Percentiles rank a stretch among this genome's conserved stretches.
These are phyloP conservation scores for Barnettozyma wickerhamii DNA, from an alignment of 805 yeast species.

Conservation along the genomic window DNA sequence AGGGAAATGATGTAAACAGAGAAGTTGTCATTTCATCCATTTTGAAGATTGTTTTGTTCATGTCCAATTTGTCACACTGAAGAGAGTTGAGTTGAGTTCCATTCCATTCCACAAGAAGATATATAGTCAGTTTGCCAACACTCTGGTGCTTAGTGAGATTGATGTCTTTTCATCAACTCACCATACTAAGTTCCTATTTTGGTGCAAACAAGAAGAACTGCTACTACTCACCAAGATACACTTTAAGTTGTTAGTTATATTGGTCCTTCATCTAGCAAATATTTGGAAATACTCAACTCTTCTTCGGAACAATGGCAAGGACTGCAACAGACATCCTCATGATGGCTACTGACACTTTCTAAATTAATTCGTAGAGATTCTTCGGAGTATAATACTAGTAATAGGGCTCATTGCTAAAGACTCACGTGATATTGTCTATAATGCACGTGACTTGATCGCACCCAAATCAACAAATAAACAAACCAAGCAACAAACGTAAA, in stretches of 20 bases:
- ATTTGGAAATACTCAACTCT: conserved; percentile 21
- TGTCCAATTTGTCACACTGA: too few species aligned
- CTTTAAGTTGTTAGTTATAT: conserved; percentile 37
- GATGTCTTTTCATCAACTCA: conserved; percentile 5
- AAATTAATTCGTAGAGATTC: too few species aligned
- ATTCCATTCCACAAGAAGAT: background rate
- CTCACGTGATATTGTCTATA: too few species aligned
- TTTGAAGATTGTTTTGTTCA: background rate
- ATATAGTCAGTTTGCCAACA: conserved; percentile 69
- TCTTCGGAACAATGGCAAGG: conserved; percentile 2
- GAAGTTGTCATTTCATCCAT: background rate
- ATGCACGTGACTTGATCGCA: too few species aligned
- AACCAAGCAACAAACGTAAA: too few species aligned
- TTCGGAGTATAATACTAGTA: too few species aligned
- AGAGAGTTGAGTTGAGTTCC: conserved; percentile 1
- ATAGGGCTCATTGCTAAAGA: too few species aligned
- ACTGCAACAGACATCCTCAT: background rate
- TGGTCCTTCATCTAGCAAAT: conserved; percentile 66
- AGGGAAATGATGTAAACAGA: conserved; percentile 4
- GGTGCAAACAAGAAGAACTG: conserved; percentile 78
- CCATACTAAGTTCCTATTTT: conserved; percentile 82
- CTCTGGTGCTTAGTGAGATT: conserved; percentile 71
- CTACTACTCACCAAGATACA: conserved; percentile 71
- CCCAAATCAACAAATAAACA: too few species aligned
- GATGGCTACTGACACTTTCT: background rate